Evolutionary conservation across 1,284 basidiomycete species (phyloP), one percentile per base, ranked within the genome.

Genomic region (Hymenochaete sp.): DNA sequence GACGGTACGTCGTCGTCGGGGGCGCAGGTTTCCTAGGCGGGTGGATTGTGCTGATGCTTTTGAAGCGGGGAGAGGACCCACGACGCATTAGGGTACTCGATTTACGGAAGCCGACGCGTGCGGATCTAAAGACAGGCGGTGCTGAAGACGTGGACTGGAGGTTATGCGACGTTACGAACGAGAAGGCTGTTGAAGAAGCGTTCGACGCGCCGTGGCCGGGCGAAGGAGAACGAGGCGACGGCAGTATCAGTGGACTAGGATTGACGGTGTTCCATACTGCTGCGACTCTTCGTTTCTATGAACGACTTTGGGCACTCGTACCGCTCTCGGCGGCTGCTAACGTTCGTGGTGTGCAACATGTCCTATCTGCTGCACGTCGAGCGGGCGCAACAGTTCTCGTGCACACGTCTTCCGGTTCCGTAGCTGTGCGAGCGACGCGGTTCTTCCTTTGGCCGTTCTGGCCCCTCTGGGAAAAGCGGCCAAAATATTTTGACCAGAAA

Each of bases 231-330:
- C n/a, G 45, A 47, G 8, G 42, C 51, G 28, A 31, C 26, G 54
- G 55, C 18, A 58, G 52, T 3, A 52, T 53, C 1, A 22, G 32
- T 31, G 55, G 62, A 13, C 58, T 65, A 4, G 67, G 68, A 45
- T 60, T 78, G 24, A 82, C 82, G 0, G 70, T 86, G 4, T 82
- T 83, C 58, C 80, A 84, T 54, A 80, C 79, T 18, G 83, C 79
- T 2, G 79, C 82, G 13, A 80, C 70, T 52, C 85, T 86, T 51
- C 79, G 81, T 2, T 86, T 82, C 59, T 86, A 76, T 56, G 83
- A 86, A 53, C 73, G 78, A 2, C 67, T 72, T 47, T 53, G 60
- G 1, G 56, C 55, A 2, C 68, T 84, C 9, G 58, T 82, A 2
- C 60, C 62, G 2, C 66, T 67, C 24, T 85, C 82, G 2, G 64